Conservation (phyloP, 2,329 filamentous ascomycete species). For the Fusarium sp. region DNA sequence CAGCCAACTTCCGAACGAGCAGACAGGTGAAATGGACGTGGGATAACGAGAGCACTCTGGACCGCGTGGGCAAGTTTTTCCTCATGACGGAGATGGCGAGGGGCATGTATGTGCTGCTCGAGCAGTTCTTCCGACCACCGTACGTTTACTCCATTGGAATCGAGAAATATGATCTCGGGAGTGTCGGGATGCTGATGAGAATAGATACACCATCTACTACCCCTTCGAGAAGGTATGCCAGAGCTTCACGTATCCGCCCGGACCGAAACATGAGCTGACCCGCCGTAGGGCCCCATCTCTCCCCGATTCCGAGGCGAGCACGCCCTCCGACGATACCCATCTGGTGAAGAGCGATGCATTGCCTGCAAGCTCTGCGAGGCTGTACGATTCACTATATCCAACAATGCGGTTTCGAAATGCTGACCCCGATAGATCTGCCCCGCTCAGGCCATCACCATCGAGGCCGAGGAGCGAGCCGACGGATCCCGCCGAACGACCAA, state of each 20-base stretch:
- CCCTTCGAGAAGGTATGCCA: constrained; percentile 88
- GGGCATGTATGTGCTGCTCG: constrained; percentile 97
- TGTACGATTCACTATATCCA: constrained; percentile 52
- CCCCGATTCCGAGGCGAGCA: constrained; percentile 98
- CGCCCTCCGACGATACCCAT: constrained; percentile 94
- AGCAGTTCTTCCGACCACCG: constrained; percentile 99
- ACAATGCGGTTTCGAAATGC: background rate
- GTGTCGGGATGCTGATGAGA: constrained; percentile 26
- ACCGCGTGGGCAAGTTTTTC: constrained; percentile 93
- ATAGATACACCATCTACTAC: constrained; percentile 96
- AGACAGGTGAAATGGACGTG: constrained; percentile 83
- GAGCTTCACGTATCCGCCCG: constrained; percentile 3
- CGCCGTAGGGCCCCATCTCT: constrained; percentile 85
- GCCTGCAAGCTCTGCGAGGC: constrained; percentile 99
- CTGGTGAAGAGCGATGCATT: constrained; percentile 98
- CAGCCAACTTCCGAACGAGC: constrained; percentile 82
- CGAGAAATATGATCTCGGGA: background rate
- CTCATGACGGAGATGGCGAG: constrained; percentile 94
- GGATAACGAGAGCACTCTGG: constrained; percentile 79
- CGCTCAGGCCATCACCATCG: constrained; percentile 97
- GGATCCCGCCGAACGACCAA: constrained; percentile 94
- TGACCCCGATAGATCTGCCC: constrained; percentile 78
- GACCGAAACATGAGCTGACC: constrained; percentile 34
- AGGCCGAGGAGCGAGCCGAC: constrained; percentile 97
- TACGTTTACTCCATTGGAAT: constrained; percentile 66